Percentiles rank a stretch among this genome's conserved stretches.
Evolutionary conservation across 176 grass and related monocot genomes (phyloP).

Genomic region (Oryza punctata): DNA sequence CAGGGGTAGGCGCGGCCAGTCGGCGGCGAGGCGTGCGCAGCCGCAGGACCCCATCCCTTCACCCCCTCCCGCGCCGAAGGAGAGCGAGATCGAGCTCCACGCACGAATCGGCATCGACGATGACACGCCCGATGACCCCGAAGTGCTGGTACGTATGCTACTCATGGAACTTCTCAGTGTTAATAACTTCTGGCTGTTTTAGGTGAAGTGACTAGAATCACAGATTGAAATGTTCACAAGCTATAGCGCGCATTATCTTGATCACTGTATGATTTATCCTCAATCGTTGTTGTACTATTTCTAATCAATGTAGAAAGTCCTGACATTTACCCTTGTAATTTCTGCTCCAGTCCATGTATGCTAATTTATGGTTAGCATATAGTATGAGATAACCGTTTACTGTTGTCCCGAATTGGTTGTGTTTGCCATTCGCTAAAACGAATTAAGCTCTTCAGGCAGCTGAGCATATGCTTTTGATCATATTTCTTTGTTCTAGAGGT

Average conservation of each 20-base stretch:
- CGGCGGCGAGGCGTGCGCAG: conserved; percentile 56
- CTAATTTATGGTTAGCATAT: not conserved
- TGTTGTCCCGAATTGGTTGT: conserved; percentile 8
- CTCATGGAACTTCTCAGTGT: not conserved
- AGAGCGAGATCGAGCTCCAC: conserved; percentile 77
- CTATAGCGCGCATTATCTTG: not conserved
- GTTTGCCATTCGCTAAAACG: not conserved
- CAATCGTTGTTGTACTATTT: not conserved
- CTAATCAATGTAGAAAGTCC: not conserved
- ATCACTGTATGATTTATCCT: not conserved
- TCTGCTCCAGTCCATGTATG: not conserved
- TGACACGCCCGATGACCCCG: conserved; percentile 71
- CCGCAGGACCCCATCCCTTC: conserved; percentile 22
- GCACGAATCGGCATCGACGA: conserved; percentile 70
- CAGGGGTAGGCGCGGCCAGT: conserved; percentile 47
- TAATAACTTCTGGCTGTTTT: not conserved
- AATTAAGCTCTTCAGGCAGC: not conserved
- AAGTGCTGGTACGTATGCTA: conserved; percentile 72
- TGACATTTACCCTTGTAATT: not conserved
- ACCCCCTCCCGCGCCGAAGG: conserved; percentile 59
- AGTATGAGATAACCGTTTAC: not conserved
- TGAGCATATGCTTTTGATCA: not conserved
- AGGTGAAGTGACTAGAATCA: not conserved
- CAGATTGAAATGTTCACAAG: not conserved
- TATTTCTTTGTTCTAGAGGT: not conserved